Percentiles rank a stretch among this genome's conserved stretches.
Conservation (phyloP, 768 basidiomycete genomes). For the Suillus americanus region DNA sequence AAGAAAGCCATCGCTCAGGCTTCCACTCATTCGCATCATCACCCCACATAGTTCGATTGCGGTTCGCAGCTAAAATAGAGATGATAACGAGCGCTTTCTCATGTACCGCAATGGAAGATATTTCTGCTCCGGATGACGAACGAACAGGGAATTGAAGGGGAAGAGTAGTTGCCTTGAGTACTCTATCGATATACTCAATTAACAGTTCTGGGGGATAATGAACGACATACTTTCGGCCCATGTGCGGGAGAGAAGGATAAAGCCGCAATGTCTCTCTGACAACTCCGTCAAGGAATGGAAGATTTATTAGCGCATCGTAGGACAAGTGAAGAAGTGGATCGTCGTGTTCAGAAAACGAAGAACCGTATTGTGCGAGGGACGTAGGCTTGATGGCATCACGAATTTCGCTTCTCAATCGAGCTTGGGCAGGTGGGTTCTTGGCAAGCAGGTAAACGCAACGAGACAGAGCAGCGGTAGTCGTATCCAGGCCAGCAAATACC, state of each 20-base stretch:
- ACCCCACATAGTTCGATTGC: constrained; percentile 46
- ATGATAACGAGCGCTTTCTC: constrained; percentile 34
- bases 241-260: constrained; percentile 20
- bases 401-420: constrained; percentile 5
- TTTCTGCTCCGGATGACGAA: neutral
- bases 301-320: constrained; percentile 33
- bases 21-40: constrained; percentile 40
- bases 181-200: neutral
- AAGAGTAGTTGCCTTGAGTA: neutral
- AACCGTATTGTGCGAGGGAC: constrained; percentile 9
- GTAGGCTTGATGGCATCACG: constrained; percentile 11
- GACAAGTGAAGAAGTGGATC: constrained; percentile 11
- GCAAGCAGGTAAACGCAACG: constrained; percentile 18
- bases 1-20: constrained; percentile 44
- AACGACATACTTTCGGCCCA: constrained; percentile 19
- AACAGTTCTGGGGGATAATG: neutral
- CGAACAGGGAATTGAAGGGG: constrained; percentile 2
- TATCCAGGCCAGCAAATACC: constrained; percentile 19
- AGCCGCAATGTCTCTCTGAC: constrained; percentile 35
- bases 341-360: constrained; percentile 20
- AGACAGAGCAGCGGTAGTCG: constrained; percentile 19
- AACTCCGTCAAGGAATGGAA: constrained; percentile 44
- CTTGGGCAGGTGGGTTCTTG: constrained; percentile 7
- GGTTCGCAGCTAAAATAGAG: constrained; percentile 41
- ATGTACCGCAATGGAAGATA: neutral